Conservation (phyloP, 331 rosid species). For the Pyrus hybrid region DNA sequence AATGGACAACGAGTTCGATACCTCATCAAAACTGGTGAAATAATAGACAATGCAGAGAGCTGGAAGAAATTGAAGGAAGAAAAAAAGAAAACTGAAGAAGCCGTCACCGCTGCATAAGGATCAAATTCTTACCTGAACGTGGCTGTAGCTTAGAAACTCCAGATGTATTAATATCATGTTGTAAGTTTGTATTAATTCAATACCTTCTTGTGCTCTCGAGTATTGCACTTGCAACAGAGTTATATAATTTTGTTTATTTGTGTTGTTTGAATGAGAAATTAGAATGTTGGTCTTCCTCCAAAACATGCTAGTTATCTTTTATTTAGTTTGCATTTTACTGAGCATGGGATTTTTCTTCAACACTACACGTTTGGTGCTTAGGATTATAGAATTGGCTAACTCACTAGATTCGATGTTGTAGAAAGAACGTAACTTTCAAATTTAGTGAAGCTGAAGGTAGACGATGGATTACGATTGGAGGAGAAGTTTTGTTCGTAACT, state of each 20-base stretch:
- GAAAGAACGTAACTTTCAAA: too few relatives aligned
- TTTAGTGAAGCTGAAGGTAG: too few relatives aligned
- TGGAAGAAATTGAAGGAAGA: slow-evolving; percentile 79
- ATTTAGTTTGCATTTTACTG: too few relatives aligned
- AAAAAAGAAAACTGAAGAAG: slow-evolving; percentile 54
- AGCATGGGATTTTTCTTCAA: too few relatives aligned
- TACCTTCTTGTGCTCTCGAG: slow-evolving; percentile 10
- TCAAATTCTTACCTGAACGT: slow-evolving; percentile 14
- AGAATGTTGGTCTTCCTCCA: neutral
- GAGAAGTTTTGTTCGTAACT: too few relatives aligned
- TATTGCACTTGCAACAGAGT: slow-evolving; percentile 3
- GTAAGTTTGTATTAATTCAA: slow-evolving; percentile 6
- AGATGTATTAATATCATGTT: slow-evolving; percentile 9
- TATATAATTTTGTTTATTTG: slow-evolving; percentile 10
- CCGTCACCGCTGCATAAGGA: slow-evolving; percentile 34
- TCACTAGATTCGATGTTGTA: too few relatives aligned
- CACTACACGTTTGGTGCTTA: too few relatives aligned
- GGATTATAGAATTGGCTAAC: too few relatives aligned
- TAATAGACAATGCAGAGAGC: slow-evolving; percentile 56
- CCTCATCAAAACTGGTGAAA: slow-evolving; percentile 87
- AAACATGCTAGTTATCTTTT: neutral
- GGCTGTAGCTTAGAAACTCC: slow-evolving; percentile 26
- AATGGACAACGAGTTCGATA: slow-evolving; percentile 75
- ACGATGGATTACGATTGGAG: too few relatives aligned
- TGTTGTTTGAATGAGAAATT: slow-evolving; percentile 1